Conservation (phyloP, 2,329 filamentous ascomycete genomes). For the Furcasterigmium sp. region DNA sequence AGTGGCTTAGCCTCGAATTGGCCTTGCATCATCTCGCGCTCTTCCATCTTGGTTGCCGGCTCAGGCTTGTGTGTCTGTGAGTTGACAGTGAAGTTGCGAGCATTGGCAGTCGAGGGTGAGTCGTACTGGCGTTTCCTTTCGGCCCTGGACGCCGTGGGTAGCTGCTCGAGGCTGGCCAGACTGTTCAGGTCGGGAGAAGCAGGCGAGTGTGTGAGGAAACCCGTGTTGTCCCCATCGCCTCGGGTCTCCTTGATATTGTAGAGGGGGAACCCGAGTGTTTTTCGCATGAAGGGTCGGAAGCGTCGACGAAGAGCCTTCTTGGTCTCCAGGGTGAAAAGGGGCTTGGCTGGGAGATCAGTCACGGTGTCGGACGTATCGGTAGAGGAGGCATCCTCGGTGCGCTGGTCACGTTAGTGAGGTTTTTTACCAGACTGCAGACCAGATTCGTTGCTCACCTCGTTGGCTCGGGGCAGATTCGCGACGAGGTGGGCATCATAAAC, state of each 20-base stretch:
- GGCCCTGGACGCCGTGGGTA: too few species aligned
- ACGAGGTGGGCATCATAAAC: conserved; percentile 31
- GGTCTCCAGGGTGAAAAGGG: too few species aligned
- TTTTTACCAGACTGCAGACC: too few species aligned
- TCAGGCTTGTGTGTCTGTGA: not conserved
- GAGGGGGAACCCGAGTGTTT: not conserved
- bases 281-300: not conserved
- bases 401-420: too few species aligned
- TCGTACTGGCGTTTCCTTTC: too few species aligned
- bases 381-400: too few species aligned
- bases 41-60: conserved; percentile 19
- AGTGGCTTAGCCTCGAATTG: conserved; percentile 33
- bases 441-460: too few species aligned
- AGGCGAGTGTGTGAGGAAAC: conserved; percentile 8
- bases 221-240: not conserved
- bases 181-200: conserved; percentile 1
- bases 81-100: too few species aligned
- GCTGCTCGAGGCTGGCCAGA: not conserved
- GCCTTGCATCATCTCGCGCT: conserved; percentile 22
- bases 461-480: conserved; percentile 27
- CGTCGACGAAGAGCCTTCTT: not conserved
- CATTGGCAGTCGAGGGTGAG: too few species aligned
- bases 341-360: too few species aligned
- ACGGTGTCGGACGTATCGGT: too few species aligned
- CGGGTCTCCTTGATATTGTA: not conserved